Evolutionary conservation across 805 yeast genomes (phyloP), one percentile per base, ranked within the genome.

Genomic region (Kodamaea laetipori): DNA sequence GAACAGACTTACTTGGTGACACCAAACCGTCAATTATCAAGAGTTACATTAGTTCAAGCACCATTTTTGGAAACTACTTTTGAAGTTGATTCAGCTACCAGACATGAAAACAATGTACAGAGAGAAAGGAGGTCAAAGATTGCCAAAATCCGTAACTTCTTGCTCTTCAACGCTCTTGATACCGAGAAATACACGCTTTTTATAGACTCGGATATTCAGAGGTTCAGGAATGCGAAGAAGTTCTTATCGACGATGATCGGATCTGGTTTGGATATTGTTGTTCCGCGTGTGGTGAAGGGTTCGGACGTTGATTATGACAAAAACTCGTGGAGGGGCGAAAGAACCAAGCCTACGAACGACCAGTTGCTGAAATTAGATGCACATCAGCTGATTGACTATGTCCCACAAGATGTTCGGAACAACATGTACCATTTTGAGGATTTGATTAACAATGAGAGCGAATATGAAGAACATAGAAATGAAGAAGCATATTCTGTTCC

Each of bases 251-350:
- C 54, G 23, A 67, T 69, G 43, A 50, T 68, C 11, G 43, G 48
- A 3, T 55, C 69, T 3, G 51, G 45, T 2, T 53, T 55, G 24
- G 74, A 69, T 44, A 66, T 70, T 10, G 51, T 66, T 5, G 74
- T 69, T 6, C 74, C 74, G 3, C 45, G 73, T 25, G 52, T 69
- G 5, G 47, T 52, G 15, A 52, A 54, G 24, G 57, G 51, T 1
- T 39, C 45, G 23, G 39, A 44, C 31, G 33, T 26, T 7, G 75
- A 70, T 45, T 69, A 69, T 45, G 75, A 70, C 48, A 58, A 49
- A 39, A 69, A 69, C 49, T 60, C 73, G 0, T 69, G 75, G 75
- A 50, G 56, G n/a, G 74, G 75, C 1, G 51, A 54, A 31, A 55
- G 75, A 45, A 60, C 61, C 5, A 56, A 41, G 24, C 75, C 75